Base-by-base conservation (phyloP, 768 basidiomycete species). In the Boletus coccyginus region DNA sequence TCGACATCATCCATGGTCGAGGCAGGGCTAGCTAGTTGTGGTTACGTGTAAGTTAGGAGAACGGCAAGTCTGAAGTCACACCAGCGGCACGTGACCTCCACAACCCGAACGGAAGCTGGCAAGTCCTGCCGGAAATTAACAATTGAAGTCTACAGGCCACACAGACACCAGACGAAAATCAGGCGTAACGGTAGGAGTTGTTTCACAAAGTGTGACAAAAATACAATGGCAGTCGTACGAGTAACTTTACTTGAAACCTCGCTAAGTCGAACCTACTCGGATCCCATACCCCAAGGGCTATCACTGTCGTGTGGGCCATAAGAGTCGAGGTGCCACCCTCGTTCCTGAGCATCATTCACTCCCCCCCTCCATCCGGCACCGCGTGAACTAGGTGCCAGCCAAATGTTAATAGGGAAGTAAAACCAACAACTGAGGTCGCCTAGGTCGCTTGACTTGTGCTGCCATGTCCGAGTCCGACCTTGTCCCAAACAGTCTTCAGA, bases 1-100 rank as follows among this genome's bases (percentile, higher is more conserved):
- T 82, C 74, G 13, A 77, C 32, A 53, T 77, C 75, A 40, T 73
- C 66, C 59, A 72, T 67, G 54, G 40, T 17, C 1, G 13, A 21
- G 14, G 29, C 46, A 8, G 41, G 24, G 14, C 7, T 6, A 21
- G 17, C 52, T 12, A 11, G 48, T 27, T 16, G 40, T 36, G 29
- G 41, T 42, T n/a, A 8, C 17, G 43, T 16, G 51, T 54, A n/a
- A n/a, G n/a, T 63, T 46, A 50, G 59, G 61, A 54, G 52, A 53
- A 46, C 12, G 48, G 29, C 38, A 31, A 27, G 14, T 54, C 14
- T 7, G n/a, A 7, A 36, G 35, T 33, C 46, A 29, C 17, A 1
- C 17, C 7, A 8, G 6, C 17, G 3, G 29, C 63, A 65, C 63
- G 63, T 65, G 63, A 65, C 52, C 14, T 40, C 8, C 41, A 38